Conservation (phyloP, 129 eudicot species). For the Deinandra increscens region DNA sequence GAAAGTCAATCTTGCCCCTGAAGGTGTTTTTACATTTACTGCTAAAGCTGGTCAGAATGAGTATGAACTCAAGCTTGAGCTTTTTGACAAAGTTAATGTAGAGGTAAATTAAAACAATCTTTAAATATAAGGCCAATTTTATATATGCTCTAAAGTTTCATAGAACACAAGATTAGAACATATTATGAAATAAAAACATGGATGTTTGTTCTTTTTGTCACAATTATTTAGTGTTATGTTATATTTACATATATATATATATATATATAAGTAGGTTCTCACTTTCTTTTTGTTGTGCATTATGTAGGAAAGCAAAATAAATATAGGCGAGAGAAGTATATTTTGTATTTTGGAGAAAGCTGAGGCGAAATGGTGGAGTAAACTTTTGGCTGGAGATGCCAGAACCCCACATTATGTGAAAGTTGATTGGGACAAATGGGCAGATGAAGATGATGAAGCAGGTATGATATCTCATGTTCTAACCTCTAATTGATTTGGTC, state of each 20-base stretch:
- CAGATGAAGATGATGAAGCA: conserved; percentile 84
- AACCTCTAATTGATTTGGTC: neutral
- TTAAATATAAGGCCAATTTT: neutral
- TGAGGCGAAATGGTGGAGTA: conserved; percentile 87
- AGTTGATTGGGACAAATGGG: conserved; percentile 99
- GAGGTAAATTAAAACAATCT: conserved; percentile 41
- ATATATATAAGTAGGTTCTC: neutral
- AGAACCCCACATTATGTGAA: conserved; percentile 83
- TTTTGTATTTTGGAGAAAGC: conserved; percentile 79
- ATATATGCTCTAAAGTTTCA: neutral
- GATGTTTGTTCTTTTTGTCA: neutral
- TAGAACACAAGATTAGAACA: too few relatives aligned
- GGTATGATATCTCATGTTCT: conserved; percentile 31
- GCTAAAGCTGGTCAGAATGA: conserved; percentile 61
- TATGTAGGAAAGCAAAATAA: conserved; percentile 79
- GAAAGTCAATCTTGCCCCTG: conserved; percentile 81
- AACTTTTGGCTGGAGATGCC: conserved; percentile 61
- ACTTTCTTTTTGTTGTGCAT: neutral
- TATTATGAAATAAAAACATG: neutral
- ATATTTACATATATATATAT: neutral
- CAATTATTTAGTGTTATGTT: too few relatives aligned
- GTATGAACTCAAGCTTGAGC: conserved; percentile 73
- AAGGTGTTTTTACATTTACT: conserved; percentile 74
- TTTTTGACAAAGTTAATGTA: conserved; percentile 77
- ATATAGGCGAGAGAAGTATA: conserved; percentile 56